Evolutionary conservation across 805 yeast species (phyloP), one percentile per base, ranked within the genome.

Genomic region (Spathaspora gorwiae): DNA sequence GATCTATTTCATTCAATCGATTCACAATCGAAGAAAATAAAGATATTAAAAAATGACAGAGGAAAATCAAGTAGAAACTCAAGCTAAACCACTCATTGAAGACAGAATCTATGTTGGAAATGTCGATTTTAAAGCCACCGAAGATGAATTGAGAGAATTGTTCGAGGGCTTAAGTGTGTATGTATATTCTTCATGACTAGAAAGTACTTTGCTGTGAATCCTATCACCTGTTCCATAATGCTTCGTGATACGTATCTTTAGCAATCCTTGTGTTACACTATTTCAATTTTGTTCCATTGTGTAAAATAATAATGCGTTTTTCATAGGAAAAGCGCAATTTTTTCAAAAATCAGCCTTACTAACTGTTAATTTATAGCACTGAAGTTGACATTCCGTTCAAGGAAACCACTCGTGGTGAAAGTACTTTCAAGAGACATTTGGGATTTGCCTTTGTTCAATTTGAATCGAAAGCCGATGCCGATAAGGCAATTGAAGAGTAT

Each of bases 371-470:
- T 13, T 33, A n/a, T 42, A 61, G 66, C 26, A 70, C 68, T 27
- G 69, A 66, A 30, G 72, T 80, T 40, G 79, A 77, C 44, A 69
- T 80, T 50, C 85, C 85, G 15, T 61, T 61, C 56, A 74, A 73
- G 60, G 49, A 44, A 38, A 67, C 69, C 49, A 51, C 56, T 42
- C 55, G 56, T 34, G 60, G 62, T 37, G 70, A 65, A 37, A 65
- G 64, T 39, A 58, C 70, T 47, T 62, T 65, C 61, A 54, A 69
- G 60, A 64, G 68, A 61, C 73, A 66, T 60, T 76, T 69, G 48
- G 86, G 87, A 35, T 80, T 78, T 54, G 85, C 81, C 11, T 81
- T 81, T 59, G 76, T 80, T 42, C 78, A 80, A 48, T 79, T 78
- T 54, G 71, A 62, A 37, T 53, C 64, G 40, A 70, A 67, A 39